These are phyloP conservation scores for Sclerotinia nivalis DNA, from an alignment of 2,329 filamentous ascomycete species.

Conservation along the genomic window DNA sequence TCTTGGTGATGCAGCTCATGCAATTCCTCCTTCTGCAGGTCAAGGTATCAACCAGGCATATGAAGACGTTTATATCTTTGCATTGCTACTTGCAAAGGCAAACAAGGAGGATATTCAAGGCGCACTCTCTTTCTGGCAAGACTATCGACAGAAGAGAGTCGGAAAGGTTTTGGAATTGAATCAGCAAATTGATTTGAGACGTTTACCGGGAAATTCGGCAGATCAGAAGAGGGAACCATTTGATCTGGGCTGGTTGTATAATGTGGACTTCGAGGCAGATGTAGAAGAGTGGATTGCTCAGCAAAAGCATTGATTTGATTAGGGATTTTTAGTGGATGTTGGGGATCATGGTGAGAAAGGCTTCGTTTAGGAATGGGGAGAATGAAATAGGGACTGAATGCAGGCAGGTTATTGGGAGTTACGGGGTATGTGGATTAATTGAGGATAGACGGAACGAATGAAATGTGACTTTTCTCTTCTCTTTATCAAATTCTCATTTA, in stretches of 20 bases:
- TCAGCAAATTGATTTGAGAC: constrained; percentile 44
- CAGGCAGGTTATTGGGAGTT: too few relatives aligned
- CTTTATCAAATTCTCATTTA: not conserved
- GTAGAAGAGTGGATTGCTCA: constrained; percentile 24
- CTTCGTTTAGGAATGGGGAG: not conserved
- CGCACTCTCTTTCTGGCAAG: constrained; percentile 49
- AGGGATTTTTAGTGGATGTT: not conserved
- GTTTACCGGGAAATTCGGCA: constrained; percentile 19
- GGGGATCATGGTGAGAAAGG: not conserved
- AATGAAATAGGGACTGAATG: not conserved
- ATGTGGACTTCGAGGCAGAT: constrained; percentile 26
- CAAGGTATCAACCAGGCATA: constrained; percentile 52
- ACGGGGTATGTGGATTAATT: not conserved
- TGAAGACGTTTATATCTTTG: constrained; percentile 52
- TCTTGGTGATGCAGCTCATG: constrained; percentile 52
- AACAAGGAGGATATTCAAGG: constrained; percentile 34
- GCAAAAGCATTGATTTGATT: constrained; percentile 1
- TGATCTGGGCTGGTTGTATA: constrained; percentile 28
- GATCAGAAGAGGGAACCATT: constrained; percentile 49
- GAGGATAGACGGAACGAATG: not conserved
- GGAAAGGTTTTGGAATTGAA: constrained; percentile 52
- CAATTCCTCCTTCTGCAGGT: constrained; percentile 50
- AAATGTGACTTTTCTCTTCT: not conserved
- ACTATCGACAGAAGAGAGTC: constrained; percentile 49
- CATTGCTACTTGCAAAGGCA: constrained; percentile 43